Conservation (phyloP, 2,329 filamentous ascomycete genomes). For the Colletotrichum noveboracense region DNA sequence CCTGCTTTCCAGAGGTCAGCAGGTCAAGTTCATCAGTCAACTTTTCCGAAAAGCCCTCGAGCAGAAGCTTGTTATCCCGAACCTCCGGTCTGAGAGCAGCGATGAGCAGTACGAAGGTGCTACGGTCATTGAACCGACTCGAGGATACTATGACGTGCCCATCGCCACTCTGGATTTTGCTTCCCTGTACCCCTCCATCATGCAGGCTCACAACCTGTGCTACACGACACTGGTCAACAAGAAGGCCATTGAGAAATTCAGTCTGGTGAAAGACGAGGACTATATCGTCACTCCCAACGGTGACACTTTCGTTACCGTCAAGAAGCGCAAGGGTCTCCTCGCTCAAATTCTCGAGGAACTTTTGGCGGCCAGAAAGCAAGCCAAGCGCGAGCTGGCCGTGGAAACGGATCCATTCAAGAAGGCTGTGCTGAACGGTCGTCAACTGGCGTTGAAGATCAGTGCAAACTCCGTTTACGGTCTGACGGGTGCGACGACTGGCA, state of each 20-base stretch:
- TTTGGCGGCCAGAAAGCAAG: slow-evolving; percentile 88
- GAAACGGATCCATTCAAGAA: slow-evolving; percentile 98
- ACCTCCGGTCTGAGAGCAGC: slow-evolving; percentile 71
- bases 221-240: slow-evolving; percentile 93
- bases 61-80: slow-evolving; percentile 92
- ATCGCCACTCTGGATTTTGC: slow-evolving; percentile 98
- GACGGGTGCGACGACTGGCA: slow-evolving; percentile 94
- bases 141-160: slow-evolving; percentile 93
- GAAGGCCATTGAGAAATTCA: slow-evolving; percentile 75
- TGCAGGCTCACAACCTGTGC: slow-evolving; percentile 97
- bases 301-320: slow-evolving; percentile 88
- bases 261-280: slow-evolving; percentile 85
- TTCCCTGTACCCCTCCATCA: slow-evolving; percentile 97
- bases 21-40: slow-evolving; percentile 97
- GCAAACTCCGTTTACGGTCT: slow-evolving; percentile 98
- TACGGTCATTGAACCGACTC: slow-evolving; percentile 93
- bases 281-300: slow-evolving; percentile 97
- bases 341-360: slow-evolving; percentile 96
- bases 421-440: slow-evolving; percentile 95
- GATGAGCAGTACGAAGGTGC: slow-evolving; percentile 97
- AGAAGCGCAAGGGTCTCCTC: slow-evolving; percentile 88
- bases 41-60: slow-evolving; percentile 94
- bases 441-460: slow-evolving; percentile 93
- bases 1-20: slow-evolving; percentile 88
- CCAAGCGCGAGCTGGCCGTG: slow-evolving; percentile 85